Evolutionary conservation across 139 green algal species (phyloP).

Genomic region (Chlorokybus atmophyticus): DNA sequence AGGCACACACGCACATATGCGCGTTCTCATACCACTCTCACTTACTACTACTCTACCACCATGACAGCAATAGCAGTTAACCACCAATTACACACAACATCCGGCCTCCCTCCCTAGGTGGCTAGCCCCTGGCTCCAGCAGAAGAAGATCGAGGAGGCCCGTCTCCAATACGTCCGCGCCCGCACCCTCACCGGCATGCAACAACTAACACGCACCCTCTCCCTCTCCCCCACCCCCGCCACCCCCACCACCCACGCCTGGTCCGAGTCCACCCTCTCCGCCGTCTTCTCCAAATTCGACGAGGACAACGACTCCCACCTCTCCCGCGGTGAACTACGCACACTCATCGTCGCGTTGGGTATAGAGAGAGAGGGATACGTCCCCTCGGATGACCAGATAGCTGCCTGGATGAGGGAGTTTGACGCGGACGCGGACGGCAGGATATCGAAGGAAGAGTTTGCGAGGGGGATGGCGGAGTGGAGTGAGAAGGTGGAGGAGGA

Average conservation of each 20-base stretch:
- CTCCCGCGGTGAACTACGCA: slow-evolving; percentile 23
- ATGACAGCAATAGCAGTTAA: no score
- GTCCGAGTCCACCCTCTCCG: no score
- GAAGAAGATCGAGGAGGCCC: slow-evolving; percentile 33
- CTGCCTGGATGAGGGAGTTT: slow-evolving; percentile 28
- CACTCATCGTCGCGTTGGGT: slow-evolving; percentile 28
- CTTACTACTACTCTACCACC: no score
- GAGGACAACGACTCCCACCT: slow-evolving; percentile 23
- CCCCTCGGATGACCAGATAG: slow-evolving; percentile 3
- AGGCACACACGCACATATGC: no score
- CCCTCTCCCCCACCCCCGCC: neutral
- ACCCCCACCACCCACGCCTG: no score
- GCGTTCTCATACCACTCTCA: no score
- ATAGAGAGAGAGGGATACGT: neutral
- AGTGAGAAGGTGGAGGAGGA: slow-evolving; percentile 10
- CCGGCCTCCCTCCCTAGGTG: no score
- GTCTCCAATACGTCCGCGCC: slow-evolving; percentile 3
- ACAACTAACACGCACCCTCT: neutral
- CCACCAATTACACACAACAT: no score
- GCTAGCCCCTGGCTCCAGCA: slow-evolving; percentile 40
- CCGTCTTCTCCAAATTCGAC: slow-evolving; percentile 35
- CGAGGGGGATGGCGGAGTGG: slow-evolving; percentile 10
- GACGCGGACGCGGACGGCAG: slow-evolving; percentile 29
- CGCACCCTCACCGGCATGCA: neutral
- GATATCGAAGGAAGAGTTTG: slow-evolving; percentile 12